Evolutionary conservation across 106 monocot genomes (phyloP).

Genomic region (Dendrobium nobile): DNA sequence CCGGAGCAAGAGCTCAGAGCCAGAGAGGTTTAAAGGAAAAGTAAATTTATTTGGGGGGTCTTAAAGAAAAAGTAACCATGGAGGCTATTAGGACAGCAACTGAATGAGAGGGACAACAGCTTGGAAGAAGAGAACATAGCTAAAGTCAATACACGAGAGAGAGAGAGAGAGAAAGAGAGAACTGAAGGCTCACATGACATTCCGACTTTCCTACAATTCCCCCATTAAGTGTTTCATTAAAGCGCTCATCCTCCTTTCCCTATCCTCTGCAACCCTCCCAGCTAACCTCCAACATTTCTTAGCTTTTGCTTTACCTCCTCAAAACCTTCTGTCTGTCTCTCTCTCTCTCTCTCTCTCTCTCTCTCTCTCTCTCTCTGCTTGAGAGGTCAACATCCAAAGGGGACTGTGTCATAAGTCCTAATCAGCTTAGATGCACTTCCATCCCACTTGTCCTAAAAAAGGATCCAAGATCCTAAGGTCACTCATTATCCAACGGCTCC

Average conservation of each 20-base stretch:
- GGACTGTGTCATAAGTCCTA: slow-evolving; percentile 16
- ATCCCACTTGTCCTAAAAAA: slow-evolving; percentile 14
- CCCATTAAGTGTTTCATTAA: slow-evolving; percentile 32
- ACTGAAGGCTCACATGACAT: slow-evolving; percentile 21
- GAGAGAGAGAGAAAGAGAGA: slow-evolving; percentile 13
- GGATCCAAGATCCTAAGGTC: not conserved
- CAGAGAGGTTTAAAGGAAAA: slow-evolving; percentile 27
- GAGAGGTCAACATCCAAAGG: slow-evolving; percentile 45
- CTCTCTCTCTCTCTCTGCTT: slow-evolving; percentile 4
- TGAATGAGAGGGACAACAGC: slow-evolving; percentile 43
- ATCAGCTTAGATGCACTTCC: slow-evolving; percentile 25
- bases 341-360: slow-evolving; percentile 18
- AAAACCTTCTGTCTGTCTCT: slow-evolving; percentile 6
- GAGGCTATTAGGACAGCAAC: slow-evolving; percentile 26
- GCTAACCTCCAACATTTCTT: slow-evolving; percentile 19
- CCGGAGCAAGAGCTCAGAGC: slow-evolving; percentile 27
- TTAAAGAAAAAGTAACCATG: slow-evolving; percentile 6
- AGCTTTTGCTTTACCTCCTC: slow-evolving; percentile 3
- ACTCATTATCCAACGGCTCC: not conserved
- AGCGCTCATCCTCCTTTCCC: slow-evolving; percentile 4
- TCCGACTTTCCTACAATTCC: slow-evolving; percentile 27
- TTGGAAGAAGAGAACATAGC: slow-evolving; percentile 19
- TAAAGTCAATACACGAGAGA: slow-evolving; percentile 16
- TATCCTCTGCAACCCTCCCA: not conserved
- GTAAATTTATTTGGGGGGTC: slow-evolving; percentile 5